Evolutionary conservation across 1,284 basidiomycete genomes (phyloP), one percentile per base, ranked within the genome.

Genomic region (Leccinum brunneo-olivaceum): DNA sequence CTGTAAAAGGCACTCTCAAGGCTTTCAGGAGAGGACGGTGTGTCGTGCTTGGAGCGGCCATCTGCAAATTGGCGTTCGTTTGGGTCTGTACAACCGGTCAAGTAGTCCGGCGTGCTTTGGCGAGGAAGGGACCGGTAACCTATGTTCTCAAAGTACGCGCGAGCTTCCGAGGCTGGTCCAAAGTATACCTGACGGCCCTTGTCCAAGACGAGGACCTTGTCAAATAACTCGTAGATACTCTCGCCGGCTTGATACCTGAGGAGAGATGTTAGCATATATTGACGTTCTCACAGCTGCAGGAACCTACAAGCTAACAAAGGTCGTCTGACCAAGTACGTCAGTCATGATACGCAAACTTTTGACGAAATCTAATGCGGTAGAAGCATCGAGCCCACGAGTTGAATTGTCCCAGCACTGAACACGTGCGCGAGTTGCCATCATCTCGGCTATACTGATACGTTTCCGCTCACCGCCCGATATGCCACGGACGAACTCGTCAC

Each of bases 401-500:
- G 84, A 84, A 53, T 89, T 90, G 62, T 90, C 87, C 81, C 86
- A 90, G 49, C 76, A 79, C 48, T 85, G 77, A n/a, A 91, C 78
- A 34, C 78, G 77, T 19, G 84, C 84, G 35, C 83, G 76, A 6
- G 82, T 84, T 0, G 83, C 76, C 75, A 93, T 81, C 74, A 85
- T 86, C 67, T 93, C 90, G 6, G 84, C 81, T 55, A 93, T 90
- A 38, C 84, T 87, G 12, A 93, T 88, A 53, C 90, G 87, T 64
- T 90, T 90, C 27, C 83, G 73, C 60, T 90, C 88, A 28, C 92
- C 91, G 39, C 90, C 91, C 0, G 84, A 86, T 4, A 93, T 82
- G 48, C 90, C 91, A 12, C 90, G 81, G 1, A 92, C 81, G 51
- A 84, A 86, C 48, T 84, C 84, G 58, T 91, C 81, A 3, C 91